Evolutionary conservation across 1,284 basidiomycete species (phyloP).

Genomic region (Leccinum pachyderme): DNA sequence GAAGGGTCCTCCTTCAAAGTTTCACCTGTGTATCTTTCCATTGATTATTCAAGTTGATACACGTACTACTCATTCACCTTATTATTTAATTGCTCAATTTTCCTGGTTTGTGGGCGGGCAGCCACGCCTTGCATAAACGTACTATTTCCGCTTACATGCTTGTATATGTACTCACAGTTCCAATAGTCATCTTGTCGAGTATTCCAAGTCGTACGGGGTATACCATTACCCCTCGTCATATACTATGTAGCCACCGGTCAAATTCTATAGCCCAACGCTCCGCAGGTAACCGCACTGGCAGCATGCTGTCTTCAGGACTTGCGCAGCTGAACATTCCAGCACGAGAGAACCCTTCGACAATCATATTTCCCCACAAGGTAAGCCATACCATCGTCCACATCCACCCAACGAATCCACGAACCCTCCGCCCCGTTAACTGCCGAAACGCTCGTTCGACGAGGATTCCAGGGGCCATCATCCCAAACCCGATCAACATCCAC

Average conservation of each 20-base stretch:
- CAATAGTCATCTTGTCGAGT: too few species aligned
- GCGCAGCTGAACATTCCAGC: background rate
- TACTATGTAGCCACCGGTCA: conserved; percentile 20
- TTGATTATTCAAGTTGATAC: too few species aligned
- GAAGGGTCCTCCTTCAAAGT: too few species aligned
- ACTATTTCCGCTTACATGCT: too few species aligned
- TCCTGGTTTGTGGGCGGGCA: too few species aligned
- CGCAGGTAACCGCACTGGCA: conserved; percentile 17
- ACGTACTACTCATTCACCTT: too few species aligned
- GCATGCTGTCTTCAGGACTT: too few species aligned
- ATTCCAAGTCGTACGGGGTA: too few species aligned
- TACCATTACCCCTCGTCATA: background rate
- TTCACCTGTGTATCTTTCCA: too few species aligned
- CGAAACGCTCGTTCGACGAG: conserved; percentile 49
- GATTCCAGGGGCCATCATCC: conserved; percentile 50
- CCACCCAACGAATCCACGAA: conserved; percentile 47
- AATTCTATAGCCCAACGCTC: conserved; percentile 11
- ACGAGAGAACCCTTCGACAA: conserved; percentile 41
- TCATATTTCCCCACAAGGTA: conserved; percentile 42
- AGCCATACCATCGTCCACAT: conserved; percentile 53
- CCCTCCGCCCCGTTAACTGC: conserved; percentile 38
- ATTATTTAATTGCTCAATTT: too few species aligned
- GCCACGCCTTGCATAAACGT: too few species aligned
- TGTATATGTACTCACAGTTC: too few species aligned
- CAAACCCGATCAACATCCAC: conserved; percentile 15